phyloP scores from a whole-genome alignment of 2,329 filamentous ascomycete species.

The Rhytidhysteron rufulum region DNA sequence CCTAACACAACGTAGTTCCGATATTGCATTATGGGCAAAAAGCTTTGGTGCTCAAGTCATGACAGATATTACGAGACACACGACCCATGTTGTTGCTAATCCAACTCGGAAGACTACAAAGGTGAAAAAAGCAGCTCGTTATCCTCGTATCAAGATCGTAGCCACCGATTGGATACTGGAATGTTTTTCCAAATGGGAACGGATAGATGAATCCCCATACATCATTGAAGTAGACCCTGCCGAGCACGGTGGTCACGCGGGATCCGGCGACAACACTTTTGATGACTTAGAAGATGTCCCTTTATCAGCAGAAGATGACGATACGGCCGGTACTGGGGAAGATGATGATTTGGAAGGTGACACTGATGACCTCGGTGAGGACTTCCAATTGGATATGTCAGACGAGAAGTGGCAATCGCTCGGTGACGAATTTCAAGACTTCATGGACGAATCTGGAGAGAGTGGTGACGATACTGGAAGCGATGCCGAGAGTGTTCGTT shows the following conservation, averaged over 20 bases:
- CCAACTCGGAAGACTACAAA: conserved; percentile 77
- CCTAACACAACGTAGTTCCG: conserved; percentile 51
- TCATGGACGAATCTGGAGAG: conserved; percentile 52
- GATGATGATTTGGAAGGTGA: conserved; percentile 25
- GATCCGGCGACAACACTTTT: conserved; percentile 21
- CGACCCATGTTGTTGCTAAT: conserved; percentile 70
- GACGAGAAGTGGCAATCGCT: conserved; percentile 43
- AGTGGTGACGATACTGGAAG: conserved; percentile 28
- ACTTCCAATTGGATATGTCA: conserved; percentile 21
- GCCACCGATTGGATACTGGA: conserved; percentile 85
- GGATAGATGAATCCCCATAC: conserved; percentile 74
- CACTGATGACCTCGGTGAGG: conserved; percentile 16
- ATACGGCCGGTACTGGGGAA: conserved; percentile 37
- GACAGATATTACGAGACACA: conserved; percentile 50
- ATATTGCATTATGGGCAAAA: conserved; percentile 81
- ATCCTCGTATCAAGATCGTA: conserved; percentile 82
- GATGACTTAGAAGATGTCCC: conserved; percentile 31
- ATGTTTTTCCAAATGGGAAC: conserved; percentile 79
- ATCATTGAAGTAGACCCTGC: conserved; percentile 71
- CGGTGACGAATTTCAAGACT: conserved; percentile 72
- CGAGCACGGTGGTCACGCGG: conserved; percentile 39
- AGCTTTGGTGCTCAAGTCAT: conserved; percentile 76
- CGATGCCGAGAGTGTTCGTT: conserved; percentile 30
- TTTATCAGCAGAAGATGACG: conserved; percentile 45
- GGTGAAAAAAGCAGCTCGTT: conserved; percentile 78